Conservation (phyloP, 257 asterid species). For the Verbena officinalis region DNA sequence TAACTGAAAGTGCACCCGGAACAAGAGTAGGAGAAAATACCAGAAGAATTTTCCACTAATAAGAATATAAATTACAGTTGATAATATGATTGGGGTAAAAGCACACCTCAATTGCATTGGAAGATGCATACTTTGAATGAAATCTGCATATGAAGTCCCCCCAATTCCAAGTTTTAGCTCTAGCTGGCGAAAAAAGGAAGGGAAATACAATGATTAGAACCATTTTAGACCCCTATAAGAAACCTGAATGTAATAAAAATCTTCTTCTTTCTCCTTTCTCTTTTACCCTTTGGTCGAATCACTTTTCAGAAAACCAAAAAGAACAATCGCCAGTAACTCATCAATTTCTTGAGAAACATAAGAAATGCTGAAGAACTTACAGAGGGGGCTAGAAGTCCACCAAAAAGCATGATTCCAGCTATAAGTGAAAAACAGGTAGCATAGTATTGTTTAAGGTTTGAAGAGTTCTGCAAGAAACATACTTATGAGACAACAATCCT, state of each 20-base stretch:
- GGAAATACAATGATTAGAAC: constrained; percentile 23
- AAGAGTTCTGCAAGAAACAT: constrained; percentile 59
- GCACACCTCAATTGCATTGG: constrained; percentile 93
- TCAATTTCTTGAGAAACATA: neutral
- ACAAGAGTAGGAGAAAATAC: constrained; percentile 2
- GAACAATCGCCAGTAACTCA: too few species aligned
- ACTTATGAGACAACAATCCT: constrained; percentile 17
- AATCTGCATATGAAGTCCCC: constrained; percentile 94
- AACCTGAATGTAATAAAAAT: neutral
- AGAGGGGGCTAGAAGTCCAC: constrained; percentile 92
- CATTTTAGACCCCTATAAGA: neutral
- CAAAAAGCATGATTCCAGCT: constrained; percentile 88
- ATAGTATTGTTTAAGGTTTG: constrained; percentile 76
- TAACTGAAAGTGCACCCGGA: neutral
- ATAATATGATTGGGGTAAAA: constrained; percentile 10
- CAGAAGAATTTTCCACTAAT: neutral
- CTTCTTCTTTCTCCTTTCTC: neutral
- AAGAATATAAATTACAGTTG: constrained; percentile 1
- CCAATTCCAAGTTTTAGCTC: constrained; percentile 93
- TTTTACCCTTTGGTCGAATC: neutral
- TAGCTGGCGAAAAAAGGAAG: constrained; percentile 51
- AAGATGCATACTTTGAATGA: constrained; percentile 77
- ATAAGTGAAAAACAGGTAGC: constrained; percentile 91
- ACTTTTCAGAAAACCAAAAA: neutral
- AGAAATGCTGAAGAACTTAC: constrained; percentile 51